Evolutionary conservation across 257 asterid genomes (phyloP), one percentile per base, ranked within the genome.

Genomic region (Datura wrightii): DNA sequence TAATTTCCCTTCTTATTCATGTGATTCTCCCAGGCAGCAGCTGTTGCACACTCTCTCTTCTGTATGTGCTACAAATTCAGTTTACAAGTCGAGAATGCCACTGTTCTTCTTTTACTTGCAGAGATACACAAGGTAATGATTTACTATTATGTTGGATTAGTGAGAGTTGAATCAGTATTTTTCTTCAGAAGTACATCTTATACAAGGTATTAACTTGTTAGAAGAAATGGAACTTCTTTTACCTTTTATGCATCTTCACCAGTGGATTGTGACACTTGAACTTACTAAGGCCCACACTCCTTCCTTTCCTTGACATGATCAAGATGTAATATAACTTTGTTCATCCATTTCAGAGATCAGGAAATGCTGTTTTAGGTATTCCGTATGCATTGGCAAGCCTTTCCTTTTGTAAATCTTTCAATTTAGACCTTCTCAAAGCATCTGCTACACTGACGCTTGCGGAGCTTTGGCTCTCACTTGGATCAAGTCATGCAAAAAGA

Each of bases 331-430:
- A 37, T 13, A 37, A 55, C 41, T 13, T 63, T 34, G 69, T 74
- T 84, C 84, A 37, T 85, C 85, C 19, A 11, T 85, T 85, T 44
- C 92, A 96, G 98, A 93, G 87, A 88, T 94, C 99, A 52, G 97
- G 98, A 89, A 97, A 95, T 87, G 94, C 96, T 66, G 99, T 94
- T 86, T 88, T 91, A 63, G 99, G 99, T 86, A 95, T 97, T 83
- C 98, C 98, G 36, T 95, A 97, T 83, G 98, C 97, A 87, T 90
- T 97, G 93, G 99, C 99, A 56, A 92, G 98, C 89, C 94, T 97
- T 79, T 97, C 98, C 80, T 94, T 90, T 90, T 97, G 97, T 84
- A 98, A 97, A 84, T 94, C 98, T 58, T 94, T 94, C 87, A 97
- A 97, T 87, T 87, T 95, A 90, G 99, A 97, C 89, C 98, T 97